Percentiles rank a stretch among this genome's conserved stretches.
Evolutionary conservation across 805 yeast genomes (phyloP).

Genomic region (Crinitomyces ghanaensis): DNA sequence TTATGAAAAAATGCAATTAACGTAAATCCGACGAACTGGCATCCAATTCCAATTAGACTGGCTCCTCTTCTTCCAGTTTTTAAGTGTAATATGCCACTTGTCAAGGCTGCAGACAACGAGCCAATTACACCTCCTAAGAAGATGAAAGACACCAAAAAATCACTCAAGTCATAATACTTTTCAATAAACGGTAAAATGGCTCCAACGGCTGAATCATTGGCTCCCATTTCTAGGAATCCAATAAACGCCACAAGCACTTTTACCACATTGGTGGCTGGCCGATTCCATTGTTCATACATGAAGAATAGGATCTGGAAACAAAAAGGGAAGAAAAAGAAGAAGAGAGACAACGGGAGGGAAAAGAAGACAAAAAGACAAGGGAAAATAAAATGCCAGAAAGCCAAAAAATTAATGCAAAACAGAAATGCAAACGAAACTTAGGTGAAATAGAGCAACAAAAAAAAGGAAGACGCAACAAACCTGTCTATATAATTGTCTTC

Average conservation of each 20-base stretch:
- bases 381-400: too few species aligned
- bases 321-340: too few species aligned
- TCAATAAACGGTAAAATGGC: constrained; percentile 46
- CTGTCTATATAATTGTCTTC: too few species aligned
- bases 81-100: constrained; percentile 33
- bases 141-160: constrained; percentile 36
- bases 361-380: too few species aligned
- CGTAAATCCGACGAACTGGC: constrained; percentile 30
- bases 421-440: too few species aligned
- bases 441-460: too few species aligned
- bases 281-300: too few species aligned
- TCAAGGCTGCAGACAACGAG: constrained; percentile 40
- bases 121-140: constrained; percentile 45
- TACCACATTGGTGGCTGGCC: constrained; percentile 9
- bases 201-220: constrained; percentile 54
- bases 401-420: too few species aligned
- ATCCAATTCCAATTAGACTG: constrained; percentile 25
- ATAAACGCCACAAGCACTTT: constrained; percentile 11
- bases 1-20: constrained; percentile 31
- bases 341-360: too few species aligned
- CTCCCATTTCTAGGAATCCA: constrained; percentile 39
- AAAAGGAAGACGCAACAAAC: too few species aligned
- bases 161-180: constrained; percentile 35
- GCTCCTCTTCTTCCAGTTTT: constrained; percentile 40
- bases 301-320: too few species aligned